A percentile compares a stretch with the other conserved stretches of the same genome.
Evolutionary conservation across 2,329 filamentous ascomycete genomes (phyloP).

Genomic region (Botrytis paeoniae): DNA sequence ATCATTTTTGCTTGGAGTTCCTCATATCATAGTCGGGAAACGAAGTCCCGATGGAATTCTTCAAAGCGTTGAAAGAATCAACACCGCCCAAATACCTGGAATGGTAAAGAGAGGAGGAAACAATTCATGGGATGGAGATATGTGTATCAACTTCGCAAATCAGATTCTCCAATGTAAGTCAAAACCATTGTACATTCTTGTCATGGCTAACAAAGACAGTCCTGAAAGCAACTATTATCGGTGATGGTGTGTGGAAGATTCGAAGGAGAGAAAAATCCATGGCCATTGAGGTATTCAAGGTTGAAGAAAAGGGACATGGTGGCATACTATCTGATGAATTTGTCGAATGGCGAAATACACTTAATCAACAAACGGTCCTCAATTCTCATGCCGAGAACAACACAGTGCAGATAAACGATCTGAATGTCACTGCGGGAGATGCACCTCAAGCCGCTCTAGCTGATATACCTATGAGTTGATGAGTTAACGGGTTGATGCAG

Average conservation of each 20-base stretch:
- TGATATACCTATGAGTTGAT: background rate
- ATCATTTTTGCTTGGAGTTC: conserved; percentile 89
- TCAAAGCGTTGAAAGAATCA: conserved; percentile 69
- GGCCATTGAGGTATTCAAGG: conserved; percentile 68
- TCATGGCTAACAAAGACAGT: conserved; percentile 45
- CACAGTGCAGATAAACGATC: background rate
- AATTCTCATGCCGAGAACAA: background rate
- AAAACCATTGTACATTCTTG: background rate
- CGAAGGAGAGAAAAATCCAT: conserved; percentile 59
- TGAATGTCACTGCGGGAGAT: background rate
- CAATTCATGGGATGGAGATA: conserved; percentile 80
- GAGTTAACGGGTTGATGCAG: background rate
- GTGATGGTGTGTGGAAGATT: conserved; percentile 77
- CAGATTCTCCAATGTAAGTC: conserved; percentile 71
- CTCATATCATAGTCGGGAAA: conserved; percentile 88
- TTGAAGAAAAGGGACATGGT: conserved; percentile 73
- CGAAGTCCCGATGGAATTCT: conserved; percentile 71
- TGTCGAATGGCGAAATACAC: conserved; percentile 60
- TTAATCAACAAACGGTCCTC: conserved; percentile 12
- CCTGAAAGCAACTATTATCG: conserved; percentile 58
- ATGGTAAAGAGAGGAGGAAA: conserved; percentile 66
- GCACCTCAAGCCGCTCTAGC: background rate
- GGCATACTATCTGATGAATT: conserved; percentile 75
- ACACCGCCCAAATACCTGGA: conserved; percentile 74
- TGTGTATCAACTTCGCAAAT: conserved; percentile 87